Conservation (phyloP, 179 eudicot genomes). For the Amaranthus tricolor region DNA sequence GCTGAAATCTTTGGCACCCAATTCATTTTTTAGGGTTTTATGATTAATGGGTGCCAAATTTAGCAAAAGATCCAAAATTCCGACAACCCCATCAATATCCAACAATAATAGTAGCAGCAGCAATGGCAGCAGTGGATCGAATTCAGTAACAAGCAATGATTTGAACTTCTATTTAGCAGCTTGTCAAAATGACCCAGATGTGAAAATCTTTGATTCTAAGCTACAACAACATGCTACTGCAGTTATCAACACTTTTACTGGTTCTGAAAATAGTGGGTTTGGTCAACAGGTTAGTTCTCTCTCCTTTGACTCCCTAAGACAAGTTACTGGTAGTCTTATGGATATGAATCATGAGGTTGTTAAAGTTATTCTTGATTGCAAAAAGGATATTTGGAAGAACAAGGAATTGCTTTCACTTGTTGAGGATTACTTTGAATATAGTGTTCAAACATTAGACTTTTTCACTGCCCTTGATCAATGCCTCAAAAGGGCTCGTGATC, state of each 20-base stretch:
- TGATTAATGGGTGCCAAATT: slow-evolving; percentile 31
- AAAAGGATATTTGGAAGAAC: slow-evolving; percentile 54
- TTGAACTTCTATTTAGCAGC: slow-evolving; percentile 34
- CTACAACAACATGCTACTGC: slow-evolving; percentile 26
- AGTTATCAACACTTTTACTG: slow-evolving; percentile 18
- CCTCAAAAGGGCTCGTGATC: slow-evolving; percentile 42
- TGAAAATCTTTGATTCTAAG: slow-evolving; percentile 29
- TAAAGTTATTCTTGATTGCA: slow-evolving; percentile 37
- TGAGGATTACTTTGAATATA: slow-evolving; percentile 52
- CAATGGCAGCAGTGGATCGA: slow-evolving; percentile 19
- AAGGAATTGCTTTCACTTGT: slow-evolving; percentile 45
- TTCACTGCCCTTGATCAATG: slow-evolving; percentile 47
- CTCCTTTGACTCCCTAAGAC: slow-evolving; percentile 48
- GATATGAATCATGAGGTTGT: slow-evolving; percentile 58
- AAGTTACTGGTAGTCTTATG: slow-evolving; percentile 40
- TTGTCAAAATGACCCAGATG: slow-evolving; percentile 34
- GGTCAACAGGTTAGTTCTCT: slow-evolving; percentile 27
- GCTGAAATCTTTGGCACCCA: not conserved
- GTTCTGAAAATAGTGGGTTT: slow-evolving; percentile 9
- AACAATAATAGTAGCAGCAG: not conserved
- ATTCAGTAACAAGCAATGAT: slow-evolving; percentile 24
- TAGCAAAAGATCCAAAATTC: slow-evolving; percentile 29
- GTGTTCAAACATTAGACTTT: slow-evolving; percentile 47
- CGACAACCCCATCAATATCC: slow-evolving; percentile 22
- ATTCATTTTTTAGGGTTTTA: slow-evolving; percentile 17